These are phyloP conservation scores for Paraurostyla sp. DNA, from an alignment of 73 alveolate species.

Conservation along the genomic window DNA sequence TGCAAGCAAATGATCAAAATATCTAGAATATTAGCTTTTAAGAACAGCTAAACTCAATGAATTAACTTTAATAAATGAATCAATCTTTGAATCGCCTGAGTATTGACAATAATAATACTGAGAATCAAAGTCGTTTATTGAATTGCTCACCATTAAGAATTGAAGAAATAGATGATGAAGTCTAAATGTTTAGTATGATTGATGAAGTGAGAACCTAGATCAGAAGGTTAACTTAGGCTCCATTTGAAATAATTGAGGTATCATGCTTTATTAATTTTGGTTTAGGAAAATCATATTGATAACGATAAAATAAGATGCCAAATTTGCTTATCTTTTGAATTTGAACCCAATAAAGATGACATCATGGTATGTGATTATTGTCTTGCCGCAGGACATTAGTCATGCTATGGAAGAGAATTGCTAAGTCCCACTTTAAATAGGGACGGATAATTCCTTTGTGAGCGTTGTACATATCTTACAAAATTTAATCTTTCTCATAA, in stretches of 20 bases:
- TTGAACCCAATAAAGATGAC: background rate
- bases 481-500: background rate
- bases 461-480: background rate
- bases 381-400: conserved; percentile 6
- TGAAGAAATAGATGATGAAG: too few species aligned
- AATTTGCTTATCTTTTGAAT: background rate
- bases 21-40: too few species aligned
- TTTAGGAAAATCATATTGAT: background rate
- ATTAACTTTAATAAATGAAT: too few species aligned
- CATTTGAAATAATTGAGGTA: background rate
- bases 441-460: background rate
- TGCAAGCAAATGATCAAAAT: too few species aligned
- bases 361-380: background rate
- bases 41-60: too few species aligned
- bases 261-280: background rate
- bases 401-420: conserved; percentile 44
- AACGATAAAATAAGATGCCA: background rate
- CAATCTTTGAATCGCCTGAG: too few species aligned
- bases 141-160: too few species aligned
- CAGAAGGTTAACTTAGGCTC: conserved; percentile 1
- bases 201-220: too few species aligned
- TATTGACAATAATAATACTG: too few species aligned
- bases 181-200: too few species aligned
- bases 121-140: too few species aligned
- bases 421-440: background rate